Base-by-base conservation (phyloP, 371 early-diverging fungal genomes). In the Coemansia sp. region DNA sequence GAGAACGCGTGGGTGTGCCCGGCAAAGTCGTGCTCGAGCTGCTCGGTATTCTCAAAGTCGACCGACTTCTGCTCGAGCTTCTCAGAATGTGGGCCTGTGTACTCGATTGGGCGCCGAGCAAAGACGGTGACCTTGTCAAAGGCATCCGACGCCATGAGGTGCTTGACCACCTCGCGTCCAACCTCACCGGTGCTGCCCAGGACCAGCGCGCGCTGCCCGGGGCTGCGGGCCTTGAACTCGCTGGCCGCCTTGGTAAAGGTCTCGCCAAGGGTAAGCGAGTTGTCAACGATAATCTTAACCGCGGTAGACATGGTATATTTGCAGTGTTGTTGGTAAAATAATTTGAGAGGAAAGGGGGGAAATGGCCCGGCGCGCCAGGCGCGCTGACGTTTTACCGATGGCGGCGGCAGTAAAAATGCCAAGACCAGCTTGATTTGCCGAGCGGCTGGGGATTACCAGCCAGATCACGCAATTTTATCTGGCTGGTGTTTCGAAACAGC, bases 161-260 rank as follows among this genome's bases (percentile, higher is more conserved):
- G 86, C 48, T 77, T 81, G 53, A 90, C 76, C 11, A 90, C 69
- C 20, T 82, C 76, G 62, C 88, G 86, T 40, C 92, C 92, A 3
- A 88, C 87, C 36, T 89, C 89, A 45, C 91, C 91, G 0, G 78
- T 77, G 34, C 68, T 63, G 32, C 79, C 79, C 14, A 79, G 40
- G 0, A 79, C 75, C 6, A 79, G 40, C 1, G 75, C 79, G 32
- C 57, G 58, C 53, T 58, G 54, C 11, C 57, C 55, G 1, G 66
- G 64, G 8, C 62, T 35, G 35, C 35, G 38, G 36, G 54, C 38
- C 52, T 66, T 70, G 62, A 77, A 74, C 55, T 52, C 77, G 55
- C 49, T 41, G 11, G 73, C 68, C 3, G 68, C 61, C 41, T 61
- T 51, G 49, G 53, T 43, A 51, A 73, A 68, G 1, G 48, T 49